Percentiles rank a stretch among this genome's conserved stretches.
Evolutionary conservation across 2,329 filamentous ascomycete genomes (phyloP).

Genomic region (Camptophora hylomeconis): DNA sequence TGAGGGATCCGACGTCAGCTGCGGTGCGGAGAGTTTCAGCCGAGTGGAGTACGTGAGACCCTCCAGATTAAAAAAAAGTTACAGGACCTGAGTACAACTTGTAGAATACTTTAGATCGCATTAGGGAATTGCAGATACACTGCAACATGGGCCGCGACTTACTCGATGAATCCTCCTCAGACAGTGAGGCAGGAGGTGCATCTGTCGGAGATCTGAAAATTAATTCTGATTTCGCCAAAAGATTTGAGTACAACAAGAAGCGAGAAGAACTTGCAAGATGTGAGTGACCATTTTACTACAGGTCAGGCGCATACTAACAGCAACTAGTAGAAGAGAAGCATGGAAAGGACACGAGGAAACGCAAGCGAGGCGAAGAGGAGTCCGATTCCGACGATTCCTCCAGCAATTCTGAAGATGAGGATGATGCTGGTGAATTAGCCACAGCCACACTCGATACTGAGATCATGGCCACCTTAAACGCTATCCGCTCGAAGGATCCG

Average conservation of each 20-base stretch:
- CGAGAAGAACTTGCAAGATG: constrained; percentile 62
- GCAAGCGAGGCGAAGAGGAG: constrained; percentile 27
- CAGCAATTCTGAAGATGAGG: constrained; percentile 63
- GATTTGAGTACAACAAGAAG: constrained; percentile 97
- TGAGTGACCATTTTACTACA: constrained; percentile 15
- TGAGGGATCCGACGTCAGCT: too few relatives aligned
- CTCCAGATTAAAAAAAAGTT: too few relatives aligned
- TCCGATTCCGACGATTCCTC: constrained; percentile 48
- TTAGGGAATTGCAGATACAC: constrained; percentile 1
- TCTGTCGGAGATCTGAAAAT: constrained; percentile 51
- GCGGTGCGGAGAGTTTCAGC: too few relatives aligned
- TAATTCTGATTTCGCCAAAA: constrained; percentile 76
- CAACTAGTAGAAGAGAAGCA: constrained; percentile 76
- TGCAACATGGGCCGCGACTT: constrained; percentile 18
- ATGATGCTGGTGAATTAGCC: constrained; percentile 77
- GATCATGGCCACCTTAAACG: constrained; percentile 74
- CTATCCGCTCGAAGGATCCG: constrained; percentile 83
- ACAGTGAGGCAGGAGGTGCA: constrained; percentile 28
- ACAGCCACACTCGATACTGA: constrained; percentile 76
- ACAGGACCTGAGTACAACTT: too few relatives aligned
- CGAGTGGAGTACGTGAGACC: too few relatives aligned
- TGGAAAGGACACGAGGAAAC: constrained; percentile 35
- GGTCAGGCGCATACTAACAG: constrained; percentile 15
- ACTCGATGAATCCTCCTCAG: constrained; percentile 27
- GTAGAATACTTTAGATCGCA: too few relatives aligned